Evolutionary conservation across 1,139 yeast species (phyloP), one percentile per base, ranked within the genome.

Genomic region (Suhomyces guaymorum): DNA sequence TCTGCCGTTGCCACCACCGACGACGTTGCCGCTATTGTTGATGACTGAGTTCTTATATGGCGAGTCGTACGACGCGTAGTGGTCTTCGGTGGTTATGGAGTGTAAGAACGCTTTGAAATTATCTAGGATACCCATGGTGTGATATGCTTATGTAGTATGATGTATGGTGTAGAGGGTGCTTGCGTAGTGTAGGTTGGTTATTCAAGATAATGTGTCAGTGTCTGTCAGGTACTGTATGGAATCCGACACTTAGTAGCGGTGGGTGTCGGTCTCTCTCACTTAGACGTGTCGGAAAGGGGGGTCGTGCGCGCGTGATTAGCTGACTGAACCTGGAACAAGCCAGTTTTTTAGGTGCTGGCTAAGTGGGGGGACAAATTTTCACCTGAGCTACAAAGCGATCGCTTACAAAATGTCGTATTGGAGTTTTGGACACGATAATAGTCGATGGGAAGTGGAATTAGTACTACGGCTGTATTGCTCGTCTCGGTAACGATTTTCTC

Each of bases 21-120:
- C 51, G n/a, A 44, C 34, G 32, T 41, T 52, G 13, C 47, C 43
- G 21, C 45, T 35, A 26, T 50, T 44, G 32, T 48, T 50, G 27
- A 52, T 49, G 21, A 53, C 49, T 2, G 62, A 51, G 41, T 60
- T 59, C 37, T 55, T 60, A 46, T 67, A 69, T 3, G 76, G 75
- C 33, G 75, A 61, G 45, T 73, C 70, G 52, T 73, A 78, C 26
- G 80, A 69, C 32, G 85, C 85, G 53, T 79, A 79, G 51, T 78
- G 81, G 51, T 79, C 84, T 30, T 72, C 78, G 15, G 85, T 78
- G 26, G 83, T 77, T 37, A 79, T 70, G 23, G 82, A 76, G 49
- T 79, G 83, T 39, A 77, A 61, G 49, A 78, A 79, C 24, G 78
- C 67, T 49, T 70, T 70, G 25, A 71, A 45, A 36, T 63, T 61